phyloP scores from a whole-genome alignment of 1,284 basidiomycete species.

The Apiotrichum montevideense region DNA sequence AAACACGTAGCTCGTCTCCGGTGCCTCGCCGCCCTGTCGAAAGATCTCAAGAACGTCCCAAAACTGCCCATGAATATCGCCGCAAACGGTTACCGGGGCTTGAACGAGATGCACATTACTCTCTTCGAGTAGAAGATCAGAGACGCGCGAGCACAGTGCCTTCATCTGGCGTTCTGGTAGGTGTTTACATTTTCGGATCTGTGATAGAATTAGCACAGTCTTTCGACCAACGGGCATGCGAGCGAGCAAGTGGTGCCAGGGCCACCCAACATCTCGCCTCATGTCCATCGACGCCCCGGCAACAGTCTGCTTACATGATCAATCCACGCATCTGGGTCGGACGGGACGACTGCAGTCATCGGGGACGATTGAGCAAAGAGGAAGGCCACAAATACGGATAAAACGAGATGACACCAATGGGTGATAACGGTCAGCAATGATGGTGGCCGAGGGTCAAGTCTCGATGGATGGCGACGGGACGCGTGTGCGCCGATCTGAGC shows the following conservation, averaged over 20 bases:
- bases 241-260: neutral
- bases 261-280: neutral
- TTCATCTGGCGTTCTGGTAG: conserved; percentile 91
- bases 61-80: conserved; percentile 92
- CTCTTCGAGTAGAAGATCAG: conserved; percentile 82
- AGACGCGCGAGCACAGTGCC: conserved; percentile 75
- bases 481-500: too few relatives aligned
- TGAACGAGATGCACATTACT: conserved; percentile 91
- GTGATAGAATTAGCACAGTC: neutral
- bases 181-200: conserved; percentile 76
- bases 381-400: too few relatives aligned
- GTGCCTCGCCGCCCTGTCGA: conserved; percentile 78
- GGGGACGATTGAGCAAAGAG: too few relatives aligned
- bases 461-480: too few relatives aligned
- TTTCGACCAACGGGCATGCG: neutral
- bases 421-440: too few relatives aligned
- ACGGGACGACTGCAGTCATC: conserved; percentile 21
- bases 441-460: too few relatives aligned
- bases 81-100: conserved; percentile 85
- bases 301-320: conserved; percentile 12
- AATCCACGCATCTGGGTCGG: conserved; percentile 20
- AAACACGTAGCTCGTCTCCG: conserved; percentile 91
- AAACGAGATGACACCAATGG: too few relatives aligned
- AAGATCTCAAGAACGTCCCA: conserved; percentile 91
- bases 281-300: neutral